Evolutionary conservation across 192 early-diverging fungal genomes (phyloP).

Genomic region (Chytriomyces hyalinus): DNA sequence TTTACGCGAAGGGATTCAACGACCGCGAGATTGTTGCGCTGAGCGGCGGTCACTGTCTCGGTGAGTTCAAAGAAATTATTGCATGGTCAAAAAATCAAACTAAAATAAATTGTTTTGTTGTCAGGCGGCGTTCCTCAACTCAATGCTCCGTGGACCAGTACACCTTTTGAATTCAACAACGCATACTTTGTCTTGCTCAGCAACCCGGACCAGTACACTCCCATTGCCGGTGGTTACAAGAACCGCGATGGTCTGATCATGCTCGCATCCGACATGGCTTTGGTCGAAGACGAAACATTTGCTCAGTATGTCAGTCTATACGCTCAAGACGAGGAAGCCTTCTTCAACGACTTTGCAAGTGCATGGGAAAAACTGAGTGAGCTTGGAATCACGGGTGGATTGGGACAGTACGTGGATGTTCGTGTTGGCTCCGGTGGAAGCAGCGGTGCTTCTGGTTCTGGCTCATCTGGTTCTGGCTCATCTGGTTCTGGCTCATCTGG

Average conservation of each 20-base stretch:
- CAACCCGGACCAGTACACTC: conserved; percentile 16
- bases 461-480: no score
- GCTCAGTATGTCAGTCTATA: conserved; percentile 16
- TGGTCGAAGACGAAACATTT: conserved; percentile 26
- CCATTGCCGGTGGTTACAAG: no score
- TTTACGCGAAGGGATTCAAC: conserved; percentile 64
- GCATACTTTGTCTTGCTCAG: conserved; percentile 49
- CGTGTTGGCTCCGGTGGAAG: no score
- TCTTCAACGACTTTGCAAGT: conserved; percentile 77
- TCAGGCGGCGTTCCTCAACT: conserved; percentile 65
- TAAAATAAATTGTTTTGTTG: no score
- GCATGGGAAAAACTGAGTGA: conserved; percentile 88
- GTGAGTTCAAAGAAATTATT: background rate
- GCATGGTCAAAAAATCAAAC: no score
- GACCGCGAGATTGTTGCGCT: conserved; percentile 73
- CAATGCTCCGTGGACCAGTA: conserved; percentile 53
- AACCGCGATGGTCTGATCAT: background rate
- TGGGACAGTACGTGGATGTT: no score
- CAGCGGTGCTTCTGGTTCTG: no score
- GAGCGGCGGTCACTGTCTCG: conserved; percentile 70
- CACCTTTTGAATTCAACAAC: conserved; percentile 44
- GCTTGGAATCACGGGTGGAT: conserved; percentile 66
- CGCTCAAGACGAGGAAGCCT: conserved; percentile 10
- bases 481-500: no score
- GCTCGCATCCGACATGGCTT: background rate